Conservation (phyloP, 805 yeast genomes). For the Nadsonia fulvescens region DNA sequence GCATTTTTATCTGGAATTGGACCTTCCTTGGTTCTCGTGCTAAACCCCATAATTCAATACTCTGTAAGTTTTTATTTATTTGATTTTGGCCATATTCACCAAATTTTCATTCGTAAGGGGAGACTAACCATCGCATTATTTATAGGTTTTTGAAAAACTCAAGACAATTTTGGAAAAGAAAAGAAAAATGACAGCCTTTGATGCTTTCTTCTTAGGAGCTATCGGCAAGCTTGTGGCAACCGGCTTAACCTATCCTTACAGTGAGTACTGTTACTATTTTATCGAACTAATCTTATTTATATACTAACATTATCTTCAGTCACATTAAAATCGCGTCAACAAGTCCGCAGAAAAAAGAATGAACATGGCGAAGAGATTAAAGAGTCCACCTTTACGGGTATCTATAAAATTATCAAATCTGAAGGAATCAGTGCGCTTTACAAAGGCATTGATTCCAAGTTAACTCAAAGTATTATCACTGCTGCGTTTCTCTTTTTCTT, state of each 20-base stretch:
- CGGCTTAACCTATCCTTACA: constrained; percentile 70
- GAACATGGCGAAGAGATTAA: constrained; percentile 9
- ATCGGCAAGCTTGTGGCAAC: constrained; percentile 84
- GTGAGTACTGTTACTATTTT: too few species aligned
- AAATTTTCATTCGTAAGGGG: background rate
- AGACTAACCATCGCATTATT: too few species aligned
- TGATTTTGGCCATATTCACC: background rate
- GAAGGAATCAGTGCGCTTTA: constrained; percentile 70
- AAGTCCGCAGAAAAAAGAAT: constrained; percentile 31
- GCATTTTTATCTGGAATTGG: constrained; percentile 70
- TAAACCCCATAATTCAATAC: constrained; percentile 83
- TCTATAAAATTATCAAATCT: constrained; percentile 37
- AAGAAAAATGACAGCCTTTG: constrained; percentile 41
- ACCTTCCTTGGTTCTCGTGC: constrained; percentile 73
- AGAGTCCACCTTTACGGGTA: constrained; percentile 16
- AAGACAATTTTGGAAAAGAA: constrained; percentile 43
- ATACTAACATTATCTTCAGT: constrained; percentile 18
- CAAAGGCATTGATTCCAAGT: constrained; percentile 63
- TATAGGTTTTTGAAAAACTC: constrained; percentile 77
- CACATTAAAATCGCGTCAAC: constrained; percentile 80
- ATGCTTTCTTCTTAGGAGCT: constrained; percentile 80
- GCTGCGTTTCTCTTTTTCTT: constrained; percentile 83
- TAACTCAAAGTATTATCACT: constrained; percentile 67
- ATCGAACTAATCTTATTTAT: too few species aligned
- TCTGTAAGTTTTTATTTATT: too few species aligned